phyloP scores from a whole-genome alignment of 345 rosid genomes.

The Anacardium occidentale region DNA sequence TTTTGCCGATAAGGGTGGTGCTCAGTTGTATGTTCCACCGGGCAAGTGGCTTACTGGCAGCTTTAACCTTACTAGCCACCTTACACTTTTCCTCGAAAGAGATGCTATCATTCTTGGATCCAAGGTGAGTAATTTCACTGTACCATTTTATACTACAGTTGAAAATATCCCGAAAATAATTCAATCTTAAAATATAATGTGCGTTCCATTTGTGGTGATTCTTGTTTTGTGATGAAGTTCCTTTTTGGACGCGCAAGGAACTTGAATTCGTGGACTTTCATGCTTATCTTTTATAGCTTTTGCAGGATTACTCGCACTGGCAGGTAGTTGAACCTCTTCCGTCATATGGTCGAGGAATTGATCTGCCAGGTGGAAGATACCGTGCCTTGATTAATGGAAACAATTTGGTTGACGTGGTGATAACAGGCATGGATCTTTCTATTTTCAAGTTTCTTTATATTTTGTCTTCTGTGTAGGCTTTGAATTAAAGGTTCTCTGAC shows the following conservation, averaged over 20 bases:
- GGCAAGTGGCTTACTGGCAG: conserved; percentile 58
- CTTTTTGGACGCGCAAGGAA: neutral
- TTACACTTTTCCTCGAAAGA: conserved; percentile 50
- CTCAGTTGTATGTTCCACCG: conserved; percentile 48
- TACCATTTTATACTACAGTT: neutral
- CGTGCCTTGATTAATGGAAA: conserved; percentile 44
- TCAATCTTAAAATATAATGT: too few relatives aligned
- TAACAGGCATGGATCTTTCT: conserved; percentile 40
- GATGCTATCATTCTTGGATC: conserved; percentile 51
- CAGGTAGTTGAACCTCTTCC: conserved; percentile 42
- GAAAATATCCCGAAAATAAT: neutral
- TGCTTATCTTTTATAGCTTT: neutral
- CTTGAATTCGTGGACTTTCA: neutral
- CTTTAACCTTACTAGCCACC: conserved; percentile 48
- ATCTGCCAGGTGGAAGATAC: conserved; percentile 43
- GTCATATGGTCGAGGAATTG: conserved; percentile 50
- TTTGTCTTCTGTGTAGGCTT: neutral
- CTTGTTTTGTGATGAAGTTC: neutral
- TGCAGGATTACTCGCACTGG: conserved; percentile 45
- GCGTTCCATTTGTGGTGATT: neutral
- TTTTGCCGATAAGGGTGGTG: conserved; percentile 50
- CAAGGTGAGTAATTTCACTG: conserved; percentile 26
- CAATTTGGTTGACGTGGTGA: conserved; percentile 40
- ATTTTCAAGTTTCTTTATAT: neutral
- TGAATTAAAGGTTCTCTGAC: too few relatives aligned